Conservation (phyloP, 176 grass and related monocot genomes). For the Lolium perenne region DNA sequence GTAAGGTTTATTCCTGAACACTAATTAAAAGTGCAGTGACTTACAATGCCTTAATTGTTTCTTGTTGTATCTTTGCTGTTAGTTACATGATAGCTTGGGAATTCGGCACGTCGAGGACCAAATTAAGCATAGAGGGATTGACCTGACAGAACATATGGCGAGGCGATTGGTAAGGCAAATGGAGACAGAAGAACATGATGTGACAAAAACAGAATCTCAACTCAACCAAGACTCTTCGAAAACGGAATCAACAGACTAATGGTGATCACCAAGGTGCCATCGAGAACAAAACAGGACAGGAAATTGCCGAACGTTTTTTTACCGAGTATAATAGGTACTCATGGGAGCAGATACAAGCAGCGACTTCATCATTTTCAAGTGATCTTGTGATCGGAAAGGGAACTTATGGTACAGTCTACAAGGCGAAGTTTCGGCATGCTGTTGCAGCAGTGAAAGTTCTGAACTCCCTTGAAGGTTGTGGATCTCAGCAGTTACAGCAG, state of each 20-base stretch:
- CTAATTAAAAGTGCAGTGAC: constrained; percentile 3
- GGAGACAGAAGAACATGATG: constrained; percentile 44
- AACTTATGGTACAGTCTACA: constrained; percentile 88
- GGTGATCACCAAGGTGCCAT: constrained; percentile 23
- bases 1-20: constrained; percentile 48
- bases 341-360: constrained; percentile 84
- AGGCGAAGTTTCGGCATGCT: constrained; percentile 75
- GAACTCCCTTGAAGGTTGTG: constrained; percentile 64
- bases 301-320: constrained; percentile 24
- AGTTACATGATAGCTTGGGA: constrained; percentile 36
- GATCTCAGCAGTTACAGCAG: constrained; percentile 77
- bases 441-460: constrained; percentile 90
- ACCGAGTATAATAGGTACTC: too few species aligned
- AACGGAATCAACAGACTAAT: constrained; percentile 19
- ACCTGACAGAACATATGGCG: constrained; percentile 41
- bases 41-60: constrained; percentile 14
- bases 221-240: constrained; percentile 14
- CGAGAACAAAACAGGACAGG: constrained; percentile 41
- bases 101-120: constrained; percentile 45
- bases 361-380: constrained; percentile 71
- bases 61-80: constrained; percentile 31
- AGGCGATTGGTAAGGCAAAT: constrained; percentile 45
- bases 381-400: constrained; percentile 74
- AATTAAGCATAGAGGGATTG: constrained; percentile 54
- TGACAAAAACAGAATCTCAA: constrained; percentile 28